Base-by-base conservation (phyloP, 2,329 filamentous ascomycete species). In the Colletotrichum salicis region DNA sequence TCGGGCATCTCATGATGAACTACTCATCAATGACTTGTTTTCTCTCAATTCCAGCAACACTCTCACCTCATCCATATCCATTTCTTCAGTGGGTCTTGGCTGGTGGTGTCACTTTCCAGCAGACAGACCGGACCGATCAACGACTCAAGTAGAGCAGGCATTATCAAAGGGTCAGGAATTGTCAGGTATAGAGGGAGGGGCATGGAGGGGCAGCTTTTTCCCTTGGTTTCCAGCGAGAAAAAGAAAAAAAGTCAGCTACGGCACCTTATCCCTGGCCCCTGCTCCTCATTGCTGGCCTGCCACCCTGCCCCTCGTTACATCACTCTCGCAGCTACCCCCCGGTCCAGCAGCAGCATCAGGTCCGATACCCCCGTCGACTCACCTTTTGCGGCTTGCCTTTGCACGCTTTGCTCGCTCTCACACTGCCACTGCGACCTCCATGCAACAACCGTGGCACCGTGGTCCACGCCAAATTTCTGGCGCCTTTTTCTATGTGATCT, bases 221-320 rank as follows among this genome's bases (percentile, higher is more conserved):
- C 56, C 51, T 60, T 57, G 48, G 29, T 67, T 67, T 67, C 57
- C 56, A 70, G 57, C 68, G 68, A 61, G 58, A 57, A 59, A 61
- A 65, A 27, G n/a, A n/a, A 66, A 70, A 70, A 70, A 67, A 70
- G 68, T 70, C 63, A 70, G 68, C 68, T 70, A 55, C 68, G 37
- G 57, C 57, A 67, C 63, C 68, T 67, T 62, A 67, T 70, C 68
- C 68, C 57, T 70, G 56, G 68, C 11, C 59, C 67, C 45, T 64
- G 57, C 63, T 67, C 55, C 22, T 54, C 35, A 45, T 22, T 70
- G 61, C 67, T 70, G 68, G 63, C 63, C 48, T 70, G 68, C 68
- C 68, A 62, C 68, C 63, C 48, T 70, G 68, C 68, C 68, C 67
- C 68, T 70, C 68, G 68, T 70, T 70, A 70, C 68, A 70, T 70